Conservation (phyloP, 208 protist genomes). For the Crithidia mellificae region DNA sequence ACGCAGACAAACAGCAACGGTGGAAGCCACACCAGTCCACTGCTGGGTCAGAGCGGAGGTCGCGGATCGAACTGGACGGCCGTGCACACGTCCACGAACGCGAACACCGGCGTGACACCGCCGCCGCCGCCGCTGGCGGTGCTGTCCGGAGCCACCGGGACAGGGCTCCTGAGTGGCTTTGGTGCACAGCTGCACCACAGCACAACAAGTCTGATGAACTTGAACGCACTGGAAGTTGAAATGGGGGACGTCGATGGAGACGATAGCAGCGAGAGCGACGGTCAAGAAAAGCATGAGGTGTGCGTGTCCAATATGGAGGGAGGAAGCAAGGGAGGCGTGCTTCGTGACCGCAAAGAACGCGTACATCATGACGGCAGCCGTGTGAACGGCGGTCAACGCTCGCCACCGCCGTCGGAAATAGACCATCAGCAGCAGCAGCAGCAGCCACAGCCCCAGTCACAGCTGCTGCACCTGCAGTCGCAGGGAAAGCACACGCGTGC, state of each 20-base stretch:
- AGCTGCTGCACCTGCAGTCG: no score
- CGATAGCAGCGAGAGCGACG: neutral
- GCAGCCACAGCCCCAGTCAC: no score
- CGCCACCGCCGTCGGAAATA: neutral
- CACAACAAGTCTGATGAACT: neutral
- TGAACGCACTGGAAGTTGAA: neutral
- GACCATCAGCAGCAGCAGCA: neutral
- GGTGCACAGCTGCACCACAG: neutral
- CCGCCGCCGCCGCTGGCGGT: constrained; percentile 10
- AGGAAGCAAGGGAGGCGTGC: neutral
- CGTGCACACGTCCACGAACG: constrained; percentile 35
- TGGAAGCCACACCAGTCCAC: neutral
- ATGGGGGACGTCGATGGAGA: neutral
- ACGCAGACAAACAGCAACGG: neutral
- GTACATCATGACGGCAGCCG: neutral
- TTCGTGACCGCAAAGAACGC: neutral
- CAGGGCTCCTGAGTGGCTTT: neutral
- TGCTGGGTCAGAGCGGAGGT: neutral
- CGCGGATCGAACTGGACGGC: constrained; percentile 28
- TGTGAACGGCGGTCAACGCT: neutral
- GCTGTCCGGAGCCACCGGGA: neutral
- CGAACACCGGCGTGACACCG: constrained; percentile 23
- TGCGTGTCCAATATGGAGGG: no score
- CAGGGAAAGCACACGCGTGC: neutral
- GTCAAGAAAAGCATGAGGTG: no score